phyloP scores from a whole-genome alignment of 371 early-diverging fungal genomes.

The Rhizopus stolonifer region DNA sequence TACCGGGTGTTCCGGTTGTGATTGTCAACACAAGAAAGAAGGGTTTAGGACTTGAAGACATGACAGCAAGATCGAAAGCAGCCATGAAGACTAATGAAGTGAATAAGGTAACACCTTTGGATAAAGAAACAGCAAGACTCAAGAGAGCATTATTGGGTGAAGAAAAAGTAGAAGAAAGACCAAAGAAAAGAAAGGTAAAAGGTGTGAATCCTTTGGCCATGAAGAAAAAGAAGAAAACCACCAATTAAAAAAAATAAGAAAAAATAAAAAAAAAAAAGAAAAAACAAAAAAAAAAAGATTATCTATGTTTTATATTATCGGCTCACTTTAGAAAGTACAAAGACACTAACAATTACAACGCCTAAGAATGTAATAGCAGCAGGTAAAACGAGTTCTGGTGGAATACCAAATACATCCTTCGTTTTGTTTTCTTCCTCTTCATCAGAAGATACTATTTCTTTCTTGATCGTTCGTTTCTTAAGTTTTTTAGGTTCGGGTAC shows the following conservation, averaged over 20 bases:
- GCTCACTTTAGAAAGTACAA: slow-evolving; percentile 45
- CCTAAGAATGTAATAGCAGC: slow-evolving; percentile 62
- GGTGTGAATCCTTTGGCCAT: slow-evolving; percentile 85
- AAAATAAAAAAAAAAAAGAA: slow-evolving; percentile 2
- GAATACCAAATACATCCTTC: slow-evolving; percentile 31
- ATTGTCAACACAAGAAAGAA: slow-evolving; percentile 63
- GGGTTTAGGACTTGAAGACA: slow-evolving; percentile 71
- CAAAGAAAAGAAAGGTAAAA: slow-evolving; percentile 50
- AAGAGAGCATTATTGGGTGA: slow-evolving; percentile 32
- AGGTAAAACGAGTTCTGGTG: slow-evolving; percentile 58
- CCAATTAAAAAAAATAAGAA: slow-evolving; percentile 27
- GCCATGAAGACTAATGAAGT: slow-evolving; percentile 17
- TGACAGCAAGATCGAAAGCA: slow-evolving; percentile 36
- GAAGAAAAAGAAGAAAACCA: slow-evolving; percentile 72
- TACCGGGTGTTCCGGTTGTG: slow-evolving; percentile 88
- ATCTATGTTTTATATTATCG: too few species aligned
- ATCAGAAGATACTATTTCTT: slow-evolving; percentile 6
- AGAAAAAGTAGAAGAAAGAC: slow-evolving; percentile 5
- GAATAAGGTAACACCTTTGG: slow-evolving; percentile 59
- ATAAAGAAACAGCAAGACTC: slow-evolving; percentile 46
- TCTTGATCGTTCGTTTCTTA: slow-evolving; percentile 6
- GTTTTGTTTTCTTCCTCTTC: slow-evolving; percentile 15
- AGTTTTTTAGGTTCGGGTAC: background rate
- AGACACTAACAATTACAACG: slow-evolving; percentile 59
- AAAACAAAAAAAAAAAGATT: slow-evolving; percentile 1